A percentile compares a stretch with the other conserved stretches of the same genome.
phyloP scores from a whole-genome alignment of 2,329 filamentous ascomycete species.

The Sphaerulina vaccinii region DNA sequence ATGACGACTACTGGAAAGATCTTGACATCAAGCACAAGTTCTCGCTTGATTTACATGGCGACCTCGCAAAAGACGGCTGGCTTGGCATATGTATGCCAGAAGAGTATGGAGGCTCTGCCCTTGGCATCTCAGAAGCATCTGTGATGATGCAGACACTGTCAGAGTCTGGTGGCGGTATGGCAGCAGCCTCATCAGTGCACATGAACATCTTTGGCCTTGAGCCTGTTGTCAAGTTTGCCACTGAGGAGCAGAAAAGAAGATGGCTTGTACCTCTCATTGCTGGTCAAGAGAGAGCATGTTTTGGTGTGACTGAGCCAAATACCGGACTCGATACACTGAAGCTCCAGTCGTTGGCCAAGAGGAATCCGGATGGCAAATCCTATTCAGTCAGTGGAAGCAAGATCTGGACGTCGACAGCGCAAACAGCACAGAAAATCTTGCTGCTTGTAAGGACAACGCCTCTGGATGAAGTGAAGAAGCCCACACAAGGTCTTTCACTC shows the following conservation, averaged over 20 bases:
- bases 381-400: constrained; percentile 45
- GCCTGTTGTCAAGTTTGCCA: constrained; percentile 48
- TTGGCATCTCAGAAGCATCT: constrained; percentile 45
- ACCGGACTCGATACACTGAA: constrained; percentile 45
- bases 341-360: constrained; percentile 40
- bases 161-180: constrained; percentile 46
- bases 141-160: constrained; percentile 52
- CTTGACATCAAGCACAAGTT: constrained; percentile 46
- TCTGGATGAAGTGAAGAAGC: constrained; percentile 43
- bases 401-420: constrained; percentile 49
- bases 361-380: constrained; percentile 33
- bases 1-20: constrained; percentile 45
- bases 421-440: constrained; percentile 46
- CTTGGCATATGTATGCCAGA: constrained; percentile 48
- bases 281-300: constrained; percentile 49
- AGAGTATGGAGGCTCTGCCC: constrained; percentile 43
- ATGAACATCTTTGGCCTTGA: constrained; percentile 52
- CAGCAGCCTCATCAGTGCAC: constrained; percentile 45
- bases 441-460: constrained; percentile 47
- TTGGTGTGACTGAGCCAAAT: constrained; percentile 63
- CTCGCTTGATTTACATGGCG: constrained; percentile 43
- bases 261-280: constrained; percentile 44
- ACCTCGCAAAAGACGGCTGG: constrained; percentile 46
- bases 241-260: constrained; percentile 43
- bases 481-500: constrained; percentile 45